phyloP scores from a whole-genome alignment of 139 green algal species.

The Ettlia oleoabundans region DNA sequence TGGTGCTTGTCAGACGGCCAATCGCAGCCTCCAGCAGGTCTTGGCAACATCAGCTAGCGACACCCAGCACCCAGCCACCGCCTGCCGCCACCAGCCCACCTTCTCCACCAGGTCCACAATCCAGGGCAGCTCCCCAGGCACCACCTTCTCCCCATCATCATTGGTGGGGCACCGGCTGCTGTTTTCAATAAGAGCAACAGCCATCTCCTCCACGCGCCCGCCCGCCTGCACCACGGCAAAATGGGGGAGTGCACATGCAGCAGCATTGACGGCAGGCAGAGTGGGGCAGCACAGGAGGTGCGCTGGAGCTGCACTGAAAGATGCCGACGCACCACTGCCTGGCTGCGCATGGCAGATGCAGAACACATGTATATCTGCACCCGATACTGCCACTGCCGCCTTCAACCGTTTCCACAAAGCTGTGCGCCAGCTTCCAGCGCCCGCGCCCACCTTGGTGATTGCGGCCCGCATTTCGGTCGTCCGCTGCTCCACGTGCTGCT shows the following conservation, averaged over 20 bases:
- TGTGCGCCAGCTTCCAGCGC: too few relatives aligned
- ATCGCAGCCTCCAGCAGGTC: not conserved
- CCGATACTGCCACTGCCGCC: not conserved
- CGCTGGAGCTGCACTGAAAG: not conserved
- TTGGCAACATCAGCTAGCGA: too few relatives aligned
- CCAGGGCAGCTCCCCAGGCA: constrained; percentile 39
- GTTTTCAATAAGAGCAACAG: constrained; percentile 74
- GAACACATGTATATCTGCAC: not conserved
- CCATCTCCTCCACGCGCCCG: constrained; percentile 34
- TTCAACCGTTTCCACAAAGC: too few relatives aligned
- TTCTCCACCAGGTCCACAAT: constrained; percentile 59
- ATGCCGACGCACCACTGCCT: not conserved
- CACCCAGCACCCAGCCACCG: not conserved
- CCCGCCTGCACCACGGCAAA: not conserved
- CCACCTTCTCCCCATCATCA: constrained; percentile 68
- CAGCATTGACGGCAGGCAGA: not conserved
- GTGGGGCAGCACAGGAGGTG: not conserved
- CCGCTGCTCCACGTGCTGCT: constrained; percentile 40
- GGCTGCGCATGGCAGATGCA: not conserved
- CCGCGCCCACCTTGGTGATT: not conserved
- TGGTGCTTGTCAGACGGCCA: not conserved
- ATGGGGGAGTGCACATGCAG: too few relatives aligned
- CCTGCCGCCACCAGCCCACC: constrained; percentile 14
- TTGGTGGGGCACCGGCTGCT: constrained; percentile 66
- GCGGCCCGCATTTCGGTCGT: constrained; percentile 5